Evolutionary conservation across 2,329 filamentous ascomycete species (phyloP).

Genomic region (Fusarium palustre): DNA sequence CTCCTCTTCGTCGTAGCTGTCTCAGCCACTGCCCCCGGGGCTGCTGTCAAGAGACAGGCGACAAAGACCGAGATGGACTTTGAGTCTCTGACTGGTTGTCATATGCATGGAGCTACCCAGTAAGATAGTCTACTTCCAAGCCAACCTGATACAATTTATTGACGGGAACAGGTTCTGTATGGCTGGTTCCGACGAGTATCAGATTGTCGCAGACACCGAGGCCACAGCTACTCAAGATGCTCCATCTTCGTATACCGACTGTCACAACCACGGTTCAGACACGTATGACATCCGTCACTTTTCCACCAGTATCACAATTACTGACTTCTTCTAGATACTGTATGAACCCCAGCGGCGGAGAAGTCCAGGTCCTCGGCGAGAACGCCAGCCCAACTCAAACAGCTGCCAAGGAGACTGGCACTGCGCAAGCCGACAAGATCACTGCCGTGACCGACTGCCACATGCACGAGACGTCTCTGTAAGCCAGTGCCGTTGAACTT

Average conservation of each 20-base stretch:
- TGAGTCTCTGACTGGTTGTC: conserved; percentile 41
- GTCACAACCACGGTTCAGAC: conserved; percentile 40
- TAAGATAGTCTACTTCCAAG: not conserved
- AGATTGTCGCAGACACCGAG: conserved; percentile 23
- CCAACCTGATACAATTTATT: not conserved
- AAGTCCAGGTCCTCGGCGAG: conserved; percentile 40
- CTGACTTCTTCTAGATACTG: conserved; percentile 36
- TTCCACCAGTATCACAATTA: rapidly evolving
- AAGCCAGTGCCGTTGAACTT: conserved; percentile 8
- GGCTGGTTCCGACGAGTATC: conserved; percentile 38
- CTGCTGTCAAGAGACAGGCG: conserved; percentile 34
- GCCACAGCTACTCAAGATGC: conserved; percentile 35
- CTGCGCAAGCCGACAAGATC: conserved; percentile 35
- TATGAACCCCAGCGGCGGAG: conserved; percentile 43
- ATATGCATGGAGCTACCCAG: conserved; percentile 40
- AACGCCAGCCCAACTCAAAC: conserved; percentile 21
- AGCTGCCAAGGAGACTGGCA: conserved; percentile 27
- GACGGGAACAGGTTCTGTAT: conserved; percentile 36
- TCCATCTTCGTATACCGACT: conserved; percentile 43
- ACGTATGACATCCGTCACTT: conserved; percentile 2
- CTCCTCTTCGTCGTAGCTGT: conserved; percentile 35
- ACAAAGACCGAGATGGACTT: conserved; percentile 24
- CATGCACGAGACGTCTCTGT: conserved; percentile 55
- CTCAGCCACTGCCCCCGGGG: conserved; percentile 36
- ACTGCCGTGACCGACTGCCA: conserved; percentile 57